Percentiles rank a stretch among this genome's conserved stretches.
Conservation (phyloP, 805 yeast species). For the Barnettozyma botsteinii region DNA sequence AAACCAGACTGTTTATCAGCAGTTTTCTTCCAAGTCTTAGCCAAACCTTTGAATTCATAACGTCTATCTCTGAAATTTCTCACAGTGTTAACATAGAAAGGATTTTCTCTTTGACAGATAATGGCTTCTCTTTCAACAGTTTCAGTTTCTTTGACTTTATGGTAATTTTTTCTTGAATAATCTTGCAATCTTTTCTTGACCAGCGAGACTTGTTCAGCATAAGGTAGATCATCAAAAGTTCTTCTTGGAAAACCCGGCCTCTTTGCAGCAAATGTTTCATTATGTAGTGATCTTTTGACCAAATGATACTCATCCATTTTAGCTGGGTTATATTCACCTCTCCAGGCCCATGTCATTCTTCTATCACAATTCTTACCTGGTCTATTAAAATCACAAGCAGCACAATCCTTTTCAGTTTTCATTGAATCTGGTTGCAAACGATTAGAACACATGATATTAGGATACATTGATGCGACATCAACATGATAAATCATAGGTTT, state of each 20-base stretch:
- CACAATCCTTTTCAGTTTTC: constrained; percentile 92
- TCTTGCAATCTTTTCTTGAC: constrained; percentile 76
- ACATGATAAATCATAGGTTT: constrained; percentile 91
- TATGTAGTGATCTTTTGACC: constrained; percentile 78
- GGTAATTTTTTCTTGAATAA: constrained; percentile 81
- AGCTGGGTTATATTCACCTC: constrained; percentile 94
- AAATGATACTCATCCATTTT: constrained; percentile 85
- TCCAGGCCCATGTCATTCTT: constrained; percentile 93
- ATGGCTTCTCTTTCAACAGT: constrained; percentile 87
- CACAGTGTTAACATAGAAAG: constrained; percentile 93
- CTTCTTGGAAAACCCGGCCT: constrained; percentile 52
- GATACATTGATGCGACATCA: constrained; percentile 99
- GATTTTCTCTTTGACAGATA: constrained; percentile 95
- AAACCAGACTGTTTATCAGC: constrained; percentile 43
- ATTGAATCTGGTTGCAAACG: constrained; percentile 97
- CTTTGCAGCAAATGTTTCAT: constrained; percentile 67
- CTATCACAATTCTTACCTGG: constrained; percentile 95
- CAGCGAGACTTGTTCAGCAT: constrained; percentile 68
- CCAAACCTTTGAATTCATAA: constrained; percentile 89
- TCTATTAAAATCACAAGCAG: constrained; percentile 93
- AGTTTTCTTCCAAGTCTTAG: constrained; percentile 91
- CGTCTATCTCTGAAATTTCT: constrained; percentile 92
- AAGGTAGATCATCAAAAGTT: constrained; percentile 69
- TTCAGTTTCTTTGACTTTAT: constrained; percentile 72
- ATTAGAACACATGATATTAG: constrained; percentile 96